phyloP scores from a whole-genome alignment of 1,284 basidiomycete genomes.

The Mycena sp. region DNA sequence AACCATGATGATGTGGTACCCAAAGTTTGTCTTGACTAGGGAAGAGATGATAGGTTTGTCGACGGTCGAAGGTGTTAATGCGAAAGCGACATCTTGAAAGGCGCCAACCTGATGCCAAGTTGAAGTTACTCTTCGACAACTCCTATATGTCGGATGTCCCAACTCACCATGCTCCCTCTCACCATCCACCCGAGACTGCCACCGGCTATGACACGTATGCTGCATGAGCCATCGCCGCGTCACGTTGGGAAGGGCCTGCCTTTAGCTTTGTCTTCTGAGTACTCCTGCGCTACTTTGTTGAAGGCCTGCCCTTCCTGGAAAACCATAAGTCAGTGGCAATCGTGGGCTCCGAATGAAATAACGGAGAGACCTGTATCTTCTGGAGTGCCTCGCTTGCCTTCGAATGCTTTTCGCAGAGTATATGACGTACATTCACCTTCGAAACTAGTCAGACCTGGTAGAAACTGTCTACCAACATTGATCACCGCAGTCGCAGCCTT shows the following conservation, averaged over 20 bases:
- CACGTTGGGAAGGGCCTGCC: slow-evolving; percentile 49
- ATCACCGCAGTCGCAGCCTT: slow-evolving; percentile 84
- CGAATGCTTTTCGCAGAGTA: slow-evolving; percentile 87
- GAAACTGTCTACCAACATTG: slow-evolving; percentile 39
- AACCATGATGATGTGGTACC: slow-evolving; percentile 92
- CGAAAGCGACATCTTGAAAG: slow-evolving; percentile 87
- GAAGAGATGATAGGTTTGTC: slow-evolving; percentile 78
- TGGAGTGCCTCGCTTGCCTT: slow-evolving; percentile 78
- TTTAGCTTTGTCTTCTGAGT: slow-evolving; percentile 90
- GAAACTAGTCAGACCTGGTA: background rate
- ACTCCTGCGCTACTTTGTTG: slow-evolving; percentile 81
- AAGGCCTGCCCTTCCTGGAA: slow-evolving; percentile 55
- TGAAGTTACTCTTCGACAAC: background rate
- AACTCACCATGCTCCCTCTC: slow-evolving; percentile 75
- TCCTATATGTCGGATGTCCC: background rate
- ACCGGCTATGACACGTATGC: slow-evolving; percentile 59
- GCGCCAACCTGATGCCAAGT: slow-evolving; percentile 51
- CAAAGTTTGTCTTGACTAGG: slow-evolving; percentile 82
- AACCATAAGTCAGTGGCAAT: too few species aligned
- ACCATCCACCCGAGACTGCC: slow-evolving; percentile 88
- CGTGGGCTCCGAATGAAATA: too few species aligned
- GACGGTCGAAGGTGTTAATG: slow-evolving; percentile 77
- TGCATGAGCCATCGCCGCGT: background rate
- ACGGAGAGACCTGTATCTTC: slow-evolving; percentile 64
- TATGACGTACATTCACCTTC: slow-evolving; percentile 64